Base-by-base conservation (phyloP, 2,329 filamentous ascomycete genomes). In the Xenoacremonium recifei region DNA sequence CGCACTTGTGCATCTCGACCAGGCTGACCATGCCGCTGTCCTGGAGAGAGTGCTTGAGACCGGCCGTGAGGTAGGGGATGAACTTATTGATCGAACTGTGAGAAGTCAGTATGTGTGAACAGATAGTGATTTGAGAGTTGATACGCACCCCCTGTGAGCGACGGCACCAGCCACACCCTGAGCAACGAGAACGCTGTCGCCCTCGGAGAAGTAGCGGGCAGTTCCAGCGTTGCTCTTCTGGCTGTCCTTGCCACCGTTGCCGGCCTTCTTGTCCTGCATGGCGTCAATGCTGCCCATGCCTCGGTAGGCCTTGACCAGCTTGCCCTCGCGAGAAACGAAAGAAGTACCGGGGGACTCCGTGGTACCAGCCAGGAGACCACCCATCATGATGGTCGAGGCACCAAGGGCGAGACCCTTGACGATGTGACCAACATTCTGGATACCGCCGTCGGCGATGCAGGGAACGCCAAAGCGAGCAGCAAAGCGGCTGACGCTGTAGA, bases 201-300 rank as follows among this genome's bases (percentile, higher is more conserved):
- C 91, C 71, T 99, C 93, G 32, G 91, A 96, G 75, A 99, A 99
- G 77, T 99, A 99, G 49, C 93, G 85, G 33, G 93, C 93, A 50
- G 95, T 97, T 62, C 93, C 93, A 42, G 93, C 93, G 65, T 97
- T 99, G 69, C 84, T 85, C 71, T 85, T 80, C 67, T 86, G 83
- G 68, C 76, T 81, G 63, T 90, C 81, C 67, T 82, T 87, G 60
- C 75, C 72, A 53, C 85, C 86, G 45, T 69, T 77, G 41, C 87
- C 89, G 10, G 91, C 90, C 78, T 96, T 96, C 82, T 93, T 96
- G 73, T 97, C 92, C 73, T 97, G 91, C 93, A 99, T 99, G 55
- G 93, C 93, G 61, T 96, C 93, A 64, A 99, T 99, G 70, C 85
- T 91, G 55, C 93, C 93, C 93, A 99, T 99, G 47, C 93, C 93